Base-by-base conservation (phyloP, 352 stramenopile genomes). In the Pythium folliculosum region DNA sequence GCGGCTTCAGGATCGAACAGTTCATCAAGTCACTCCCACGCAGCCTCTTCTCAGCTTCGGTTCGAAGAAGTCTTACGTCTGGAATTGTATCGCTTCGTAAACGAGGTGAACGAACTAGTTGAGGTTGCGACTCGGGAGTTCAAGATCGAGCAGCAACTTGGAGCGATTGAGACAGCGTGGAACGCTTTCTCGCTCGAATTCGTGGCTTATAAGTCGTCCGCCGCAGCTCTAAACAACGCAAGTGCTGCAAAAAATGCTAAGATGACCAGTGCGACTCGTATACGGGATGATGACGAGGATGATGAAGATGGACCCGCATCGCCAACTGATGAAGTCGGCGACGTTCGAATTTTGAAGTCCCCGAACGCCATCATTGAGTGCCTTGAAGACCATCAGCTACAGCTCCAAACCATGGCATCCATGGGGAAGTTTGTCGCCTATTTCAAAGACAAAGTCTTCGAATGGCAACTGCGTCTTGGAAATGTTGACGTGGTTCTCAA, bases 131-230 rank as follows among this genome's bases (percentile, higher is more conserved):
- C 82, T 17, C 97, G 97, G n/a, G 96, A 99, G 59, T 96, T 98
- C 60, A 99, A 98, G 76, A 99, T 99, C 63, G 96, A 99, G 67
- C 97, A 97, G 65, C 96, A 98, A 54, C 76, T 99, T n/a, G 80
- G 76, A 3, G 78, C 96, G 17, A 98, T 99, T 56, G 92, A 98
- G 73, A 82, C 67, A 4, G 80, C 89, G 4, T 98, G 95, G 96
- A 82, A 77, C 51, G 75, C 81, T n/a, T 94, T 98, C 53, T 81
- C 91, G 57, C 91, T 98, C 25, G 89, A 97, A 52, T 98, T 98
- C 69, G 81, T 97, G 27, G 71, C 89, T 14, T 97, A 97, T 73
- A 96, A 97, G 73, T 88, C 83, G n/a, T 75, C 71, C 10, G 48
- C 59, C 25, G 45, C 67, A 8, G 60, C 60, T 17, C n/a, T 45